Percentiles rank a stretch among this genome's conserved stretches.
phyloP scores from a whole-genome alignment of 2,329 filamentous ascomycete species.

The Fusarium veterinarium region DNA sequence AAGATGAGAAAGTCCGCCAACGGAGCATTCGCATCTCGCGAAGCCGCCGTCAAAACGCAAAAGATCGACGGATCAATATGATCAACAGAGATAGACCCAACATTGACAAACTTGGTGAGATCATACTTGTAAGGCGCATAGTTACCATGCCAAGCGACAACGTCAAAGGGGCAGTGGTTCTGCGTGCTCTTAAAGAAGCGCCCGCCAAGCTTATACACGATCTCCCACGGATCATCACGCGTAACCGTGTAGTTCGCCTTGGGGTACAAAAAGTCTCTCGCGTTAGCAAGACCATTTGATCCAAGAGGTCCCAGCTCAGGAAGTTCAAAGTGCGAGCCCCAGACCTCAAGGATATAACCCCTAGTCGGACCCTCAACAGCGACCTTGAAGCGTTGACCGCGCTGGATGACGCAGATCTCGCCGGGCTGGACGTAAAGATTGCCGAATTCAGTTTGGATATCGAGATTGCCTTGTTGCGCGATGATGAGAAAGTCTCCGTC shows the following conservation, averaged over 20 bases:
- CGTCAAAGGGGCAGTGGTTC: conserved; percentile 75
- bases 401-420: conserved; percentile 74
- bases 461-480: conserved; percentile 71
- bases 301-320: conserved; percentile 76
- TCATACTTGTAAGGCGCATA: conserved; percentile 72
- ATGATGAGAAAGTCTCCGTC: conserved; percentile 77
- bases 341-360: conserved; percentile 76
- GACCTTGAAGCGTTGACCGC: conserved; percentile 65
- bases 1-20: conserved; percentile 75
- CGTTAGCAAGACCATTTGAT: conserved; percentile 73
- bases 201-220: conserved; percentile 72
- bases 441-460: conserved; percentile 77
- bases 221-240: conserved; percentile 64
- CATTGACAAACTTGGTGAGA: conserved; percentile 66
- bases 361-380: conserved; percentile 65
- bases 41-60: conserved; percentile 71
- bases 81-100: conserved; percentile 59
- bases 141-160: conserved; percentile 78
- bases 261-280: conserved; percentile 73
- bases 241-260: conserved; percentile 67
- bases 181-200: conserved; percentile 70
- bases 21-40: conserved; percentile 63
- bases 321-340: conserved; percentile 71
- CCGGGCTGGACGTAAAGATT: conserved; percentile 72
- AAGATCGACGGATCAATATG: conserved; percentile 76